Conservation (phyloP, 305 asterid genomes). For the Fraxinus ornus region DNA sequence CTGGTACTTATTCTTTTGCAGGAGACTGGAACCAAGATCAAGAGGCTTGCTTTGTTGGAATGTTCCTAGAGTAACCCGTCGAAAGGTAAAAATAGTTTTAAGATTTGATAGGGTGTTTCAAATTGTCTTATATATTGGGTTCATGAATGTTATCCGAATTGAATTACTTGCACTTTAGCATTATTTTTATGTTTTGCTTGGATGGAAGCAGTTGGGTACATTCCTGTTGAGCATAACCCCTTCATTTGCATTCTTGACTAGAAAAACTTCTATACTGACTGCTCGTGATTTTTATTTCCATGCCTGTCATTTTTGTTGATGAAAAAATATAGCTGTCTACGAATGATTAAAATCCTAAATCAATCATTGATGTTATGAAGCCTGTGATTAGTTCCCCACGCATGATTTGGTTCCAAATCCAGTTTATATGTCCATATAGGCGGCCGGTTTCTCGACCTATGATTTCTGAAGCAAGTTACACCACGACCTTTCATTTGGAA, state of each 20-base stretch:
- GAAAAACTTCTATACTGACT: background rate
- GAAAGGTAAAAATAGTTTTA: slow-evolving; percentile 33
- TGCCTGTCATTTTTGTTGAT: background rate
- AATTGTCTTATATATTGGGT: background rate
- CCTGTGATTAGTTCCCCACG: background rate
- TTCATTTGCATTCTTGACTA: background rate
- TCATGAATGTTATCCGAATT: background rate
- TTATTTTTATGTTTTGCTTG: background rate
- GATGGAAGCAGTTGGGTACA: background rate
- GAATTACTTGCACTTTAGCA: background rate
- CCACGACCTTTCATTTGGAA: background rate
- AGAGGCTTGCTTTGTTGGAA: slow-evolving; percentile 58
- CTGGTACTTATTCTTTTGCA: slow-evolving; percentile 19
- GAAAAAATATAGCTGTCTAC: background rate
- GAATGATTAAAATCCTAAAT: background rate
- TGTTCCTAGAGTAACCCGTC: slow-evolving; percentile 38
- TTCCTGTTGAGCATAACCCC: background rate
- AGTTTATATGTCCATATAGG: background rate
- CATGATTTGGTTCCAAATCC: background rate
- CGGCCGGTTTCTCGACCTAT: background rate
- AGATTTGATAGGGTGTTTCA: background rate
- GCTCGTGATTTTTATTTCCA: background rate
- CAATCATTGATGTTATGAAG: background rate
- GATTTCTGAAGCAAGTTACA: background rate
- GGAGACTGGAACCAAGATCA: slow-evolving; percentile 56